phyloP scores from a whole-genome alignment of 495 filamentous ascomycete genomes.

The Xylona heveae region DNA sequence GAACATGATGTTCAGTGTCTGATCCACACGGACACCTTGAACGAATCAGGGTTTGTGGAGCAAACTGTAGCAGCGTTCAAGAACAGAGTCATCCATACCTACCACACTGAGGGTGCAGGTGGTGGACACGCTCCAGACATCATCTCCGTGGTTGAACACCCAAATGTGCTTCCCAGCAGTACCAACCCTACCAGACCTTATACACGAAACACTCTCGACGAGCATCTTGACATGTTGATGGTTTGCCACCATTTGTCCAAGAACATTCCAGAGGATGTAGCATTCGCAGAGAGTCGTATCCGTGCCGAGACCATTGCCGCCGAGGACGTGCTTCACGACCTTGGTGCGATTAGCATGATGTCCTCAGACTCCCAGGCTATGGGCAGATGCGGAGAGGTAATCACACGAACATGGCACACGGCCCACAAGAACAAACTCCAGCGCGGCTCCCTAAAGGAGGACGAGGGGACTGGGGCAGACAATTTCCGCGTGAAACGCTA shows the following conservation, averaged over 20 bases:
- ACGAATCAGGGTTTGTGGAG: constrained; percentile 94
- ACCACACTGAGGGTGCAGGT: constrained; percentile 94
- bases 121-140: constrained; percentile 96
- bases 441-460: constrained; percentile 53
- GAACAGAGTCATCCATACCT: constrained; percentile 84
- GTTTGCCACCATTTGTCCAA: constrained; percentile 88
- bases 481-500: constrained; percentile 91
- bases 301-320: constrained; percentile 92
- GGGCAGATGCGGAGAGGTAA: constrained; percentile 90
- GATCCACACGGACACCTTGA: constrained; percentile 95
- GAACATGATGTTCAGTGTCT: constrained; percentile 83
- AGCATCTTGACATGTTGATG: constrained; percentile 98
- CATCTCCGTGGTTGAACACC: constrained; percentile 77
- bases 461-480: constrained; percentile 64
- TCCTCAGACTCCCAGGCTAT: constrained; percentile 91
- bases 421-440: constrained; percentile 95
- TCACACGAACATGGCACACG: constrained; percentile 91
- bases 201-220: constrained; percentile 83
- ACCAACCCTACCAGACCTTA: constrained; percentile 91
- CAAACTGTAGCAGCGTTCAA: constrained; percentile 77
- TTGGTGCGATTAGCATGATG: constrained; percentile 98
- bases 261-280: constrained; percentile 88
- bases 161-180: constrained; percentile 78
- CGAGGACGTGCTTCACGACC: constrained; percentile 89
- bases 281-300: constrained; percentile 89